Conservation (phyloP, 441 rosid genomes). For the Syzygium syzygioides region DNA sequence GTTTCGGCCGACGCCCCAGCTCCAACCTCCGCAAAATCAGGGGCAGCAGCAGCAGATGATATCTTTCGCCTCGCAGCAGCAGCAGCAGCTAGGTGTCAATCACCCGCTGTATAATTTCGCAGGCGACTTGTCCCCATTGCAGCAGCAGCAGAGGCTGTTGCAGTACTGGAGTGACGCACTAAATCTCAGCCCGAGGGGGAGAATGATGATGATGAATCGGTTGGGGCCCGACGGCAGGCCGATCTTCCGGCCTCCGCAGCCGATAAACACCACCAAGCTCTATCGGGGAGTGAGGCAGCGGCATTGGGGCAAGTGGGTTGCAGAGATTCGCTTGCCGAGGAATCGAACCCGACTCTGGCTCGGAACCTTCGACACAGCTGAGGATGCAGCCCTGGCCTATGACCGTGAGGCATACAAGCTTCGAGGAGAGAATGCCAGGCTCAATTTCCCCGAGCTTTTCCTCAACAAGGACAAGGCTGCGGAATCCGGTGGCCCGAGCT, state of each 20-base stretch:
- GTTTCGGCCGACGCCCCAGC: slow-evolving; percentile 20
- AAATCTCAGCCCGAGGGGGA: slow-evolving; percentile 67
- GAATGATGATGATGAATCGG: slow-evolving; percentile 67
- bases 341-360: slow-evolving; percentile 93
- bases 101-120: not conserved
- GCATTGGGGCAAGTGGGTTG: slow-evolving; percentile 99
- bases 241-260: slow-evolving; percentile 50
- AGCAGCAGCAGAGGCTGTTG: slow-evolving; percentile 46
- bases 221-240: slow-evolving; percentile 55
- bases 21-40: slow-evolving; percentile 23
- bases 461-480: slow-evolving; percentile 41
- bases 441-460: slow-evolving; percentile 80
- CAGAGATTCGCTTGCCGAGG: slow-evolving; percentile 90
- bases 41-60: slow-evolving; percentile 62
- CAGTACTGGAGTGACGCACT: slow-evolving; percentile 55
- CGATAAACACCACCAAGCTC: slow-evolving; percentile 60
- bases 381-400: slow-evolving; percentile 88
- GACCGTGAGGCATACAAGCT: slow-evolving; percentile 84
- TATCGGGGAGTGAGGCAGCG: slow-evolving; percentile 93
- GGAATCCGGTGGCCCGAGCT: slow-evolving; percentile 23
- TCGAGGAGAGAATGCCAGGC: slow-evolving; percentile 80
- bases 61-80: slow-evolving; percentile 53
- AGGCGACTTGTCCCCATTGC: slow-evolving; percentile 20
- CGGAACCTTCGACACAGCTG: slow-evolving; percentile 87
- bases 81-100: slow-evolving; percentile 11